Conservation (phyloP, 2,329 filamentous ascomycete species). For the Beauveria varroae region DNA sequence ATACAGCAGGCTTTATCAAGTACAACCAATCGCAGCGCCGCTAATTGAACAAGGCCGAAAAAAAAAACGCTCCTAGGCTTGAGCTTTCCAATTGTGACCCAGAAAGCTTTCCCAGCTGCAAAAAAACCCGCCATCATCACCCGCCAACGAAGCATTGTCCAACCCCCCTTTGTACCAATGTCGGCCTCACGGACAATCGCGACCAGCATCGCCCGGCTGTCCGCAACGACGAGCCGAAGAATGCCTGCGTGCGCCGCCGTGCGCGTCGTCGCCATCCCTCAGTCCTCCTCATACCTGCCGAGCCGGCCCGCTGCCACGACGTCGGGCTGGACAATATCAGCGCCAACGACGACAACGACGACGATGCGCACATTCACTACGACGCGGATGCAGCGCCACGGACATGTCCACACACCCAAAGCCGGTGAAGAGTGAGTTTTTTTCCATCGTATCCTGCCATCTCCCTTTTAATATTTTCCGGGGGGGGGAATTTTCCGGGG, state of each 20-base stretch:
- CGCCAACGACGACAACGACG: not conserved
- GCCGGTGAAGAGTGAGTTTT: constrained; percentile 77
- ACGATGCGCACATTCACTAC: constrained; percentile 53
- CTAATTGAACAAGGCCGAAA: not conserved
- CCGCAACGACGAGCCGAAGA: constrained; percentile 22
- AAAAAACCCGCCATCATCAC: not conserved
- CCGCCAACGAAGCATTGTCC: constrained; percentile 1
- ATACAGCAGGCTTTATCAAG: not conserved
- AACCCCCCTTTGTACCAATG: constrained; percentile 15
- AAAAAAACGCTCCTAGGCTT: constrained; percentile 9
- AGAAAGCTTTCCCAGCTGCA: not conserved
- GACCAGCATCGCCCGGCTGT: constrained; percentile 26
- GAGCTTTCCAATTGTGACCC: not conserved
- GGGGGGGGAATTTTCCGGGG: too few species aligned
- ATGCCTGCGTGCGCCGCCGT: constrained; percentile 17
- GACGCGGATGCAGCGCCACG: constrained; percentile 56
- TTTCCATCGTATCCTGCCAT: not conserved
- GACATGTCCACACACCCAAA: constrained; percentile 76
- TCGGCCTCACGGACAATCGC: constrained; percentile 26
- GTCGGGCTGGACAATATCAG: not conserved
- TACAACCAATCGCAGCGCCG: constrained; percentile 5
- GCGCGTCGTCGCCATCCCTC: constrained; percentile 16
- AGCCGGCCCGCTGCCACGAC: not conserved
- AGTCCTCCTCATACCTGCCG: not conserved
- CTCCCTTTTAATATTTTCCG: too few species aligned